Evolutionary conservation across 352 stramenopile species (phyloP), one percentile per base, ranked within the genome.

Genomic region (Phytophthora multivora): DNA sequence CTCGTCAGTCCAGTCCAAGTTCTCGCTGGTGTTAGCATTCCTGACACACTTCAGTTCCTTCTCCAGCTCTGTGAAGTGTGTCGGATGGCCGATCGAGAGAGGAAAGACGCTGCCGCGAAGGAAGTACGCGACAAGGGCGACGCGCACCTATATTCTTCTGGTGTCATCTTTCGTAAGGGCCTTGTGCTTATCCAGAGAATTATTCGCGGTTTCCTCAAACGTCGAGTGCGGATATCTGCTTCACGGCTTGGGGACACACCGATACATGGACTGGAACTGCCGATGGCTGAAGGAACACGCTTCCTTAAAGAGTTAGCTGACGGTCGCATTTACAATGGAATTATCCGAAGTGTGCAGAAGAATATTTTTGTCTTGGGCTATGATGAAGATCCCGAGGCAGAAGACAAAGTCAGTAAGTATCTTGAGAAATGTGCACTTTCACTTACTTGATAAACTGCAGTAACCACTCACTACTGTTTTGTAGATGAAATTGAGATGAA

Each of bases 1-100:
- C 73, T 92, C 16, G 83, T 95, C 43, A 95, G 86, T 52, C 86
- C 86, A n/a, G 52, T 93, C n/a, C 88, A 91, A 66, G 81, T 95
- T 23, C 73, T 95, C 5, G 84, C 86, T 11, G 86, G 86, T 9
- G 54, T 91, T 0, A 68, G 67, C 0, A 79, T 95, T 0, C 52
- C 80, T 23, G 76, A 91, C 39, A 93, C 86, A 6, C 77, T 86
- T 26, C 74, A 91, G 52, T 93, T 93, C 45, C 59, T 95, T 8
- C 61, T 82, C 13, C 86, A 95, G 51, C 67, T 95, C 2, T 89
- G 75, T 30, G 63, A 85, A 7, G 77, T 91, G 9, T 89, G 75
- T 71, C 73, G 74, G 55, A 77, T 83, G 3, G 19, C 62, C 2
- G 66, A 86, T 53, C 40, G 54, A 9, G 71, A 79, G 30, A 73